Evolutionary conservation across 2,329 filamentous ascomycete species (phyloP).

Genomic region (Colletotrichum kahawae): DNA sequence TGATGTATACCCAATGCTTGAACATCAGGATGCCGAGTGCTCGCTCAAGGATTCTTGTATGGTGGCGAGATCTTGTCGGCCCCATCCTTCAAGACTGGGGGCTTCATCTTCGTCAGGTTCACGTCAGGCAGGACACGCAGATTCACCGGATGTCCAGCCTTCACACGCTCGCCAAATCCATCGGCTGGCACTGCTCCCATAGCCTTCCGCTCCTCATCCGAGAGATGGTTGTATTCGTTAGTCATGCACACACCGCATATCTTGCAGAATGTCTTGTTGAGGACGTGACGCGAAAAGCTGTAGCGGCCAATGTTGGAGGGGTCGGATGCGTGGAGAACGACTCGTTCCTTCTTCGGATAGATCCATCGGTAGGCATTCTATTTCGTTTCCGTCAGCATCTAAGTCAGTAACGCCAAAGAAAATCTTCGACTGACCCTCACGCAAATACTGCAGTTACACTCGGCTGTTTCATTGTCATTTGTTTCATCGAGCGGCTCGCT

Average conservation of each 20-base stretch:
- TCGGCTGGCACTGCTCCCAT: constrained; percentile 23
- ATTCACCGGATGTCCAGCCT: constrained; percentile 38
- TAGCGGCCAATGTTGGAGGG: constrained; percentile 43
- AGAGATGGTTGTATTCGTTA: constrained; percentile 32
- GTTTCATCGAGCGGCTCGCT: constrained; percentile 46
- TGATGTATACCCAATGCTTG: neutral
- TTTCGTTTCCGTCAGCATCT: neutral
- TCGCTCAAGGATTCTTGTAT: constrained; percentile 45
- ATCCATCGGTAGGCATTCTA: constrained; percentile 50
- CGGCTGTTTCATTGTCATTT: constrained; percentile 31
- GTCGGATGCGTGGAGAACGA: constrained; percentile 40
- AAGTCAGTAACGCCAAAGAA: no score
- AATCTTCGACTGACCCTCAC: constrained; percentile 31
- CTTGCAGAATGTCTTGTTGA: constrained; percentile 52
- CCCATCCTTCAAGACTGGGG: constrained; percentile 27
- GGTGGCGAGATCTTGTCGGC: constrained; percentile 29
- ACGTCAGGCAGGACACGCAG: constrained; percentile 42
- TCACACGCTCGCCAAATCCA: neutral
- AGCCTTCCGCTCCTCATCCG: constrained; percentile 39
- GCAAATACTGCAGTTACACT: constrained; percentile 59
- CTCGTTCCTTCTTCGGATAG: constrained; percentile 43
- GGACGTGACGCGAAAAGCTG: constrained; percentile 35
- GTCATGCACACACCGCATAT: constrained; percentile 49
- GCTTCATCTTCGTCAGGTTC: constrained; percentile 34
- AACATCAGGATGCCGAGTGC: neutral